These are phyloP conservation scores for Xylariaceae sp. DNA, from an alignment of 2,329 filamentous ascomycete species.

Conservation along the genomic window DNA sequence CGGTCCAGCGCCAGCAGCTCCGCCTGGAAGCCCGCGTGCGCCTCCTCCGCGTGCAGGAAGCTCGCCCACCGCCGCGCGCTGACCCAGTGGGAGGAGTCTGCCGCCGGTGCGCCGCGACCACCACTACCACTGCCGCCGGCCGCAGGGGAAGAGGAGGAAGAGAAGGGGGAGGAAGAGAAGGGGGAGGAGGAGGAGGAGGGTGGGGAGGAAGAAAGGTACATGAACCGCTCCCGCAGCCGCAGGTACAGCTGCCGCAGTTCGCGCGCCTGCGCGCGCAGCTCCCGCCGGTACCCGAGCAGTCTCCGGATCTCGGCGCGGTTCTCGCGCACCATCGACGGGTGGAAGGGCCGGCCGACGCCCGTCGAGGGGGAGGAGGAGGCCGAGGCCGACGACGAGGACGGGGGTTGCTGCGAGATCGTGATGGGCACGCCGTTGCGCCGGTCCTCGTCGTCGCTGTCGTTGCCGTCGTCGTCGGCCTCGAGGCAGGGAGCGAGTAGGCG, in stretches of 20 bases:
- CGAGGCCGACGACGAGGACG: not conserved
- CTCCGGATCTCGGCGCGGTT: constrained; percentile 1
- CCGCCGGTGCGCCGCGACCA: too few relatives aligned
- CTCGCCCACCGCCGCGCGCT: not conserved
- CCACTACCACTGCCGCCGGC: too few relatives aligned
- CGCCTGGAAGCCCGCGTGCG: not conserved
- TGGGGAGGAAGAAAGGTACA: too few relatives aligned
- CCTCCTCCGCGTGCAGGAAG: constrained; percentile 1
- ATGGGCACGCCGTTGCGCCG: constrained; percentile 1
- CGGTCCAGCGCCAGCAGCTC: constrained; percentile 1
- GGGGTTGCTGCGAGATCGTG: not conserved
- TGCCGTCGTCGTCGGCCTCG: not conserved
- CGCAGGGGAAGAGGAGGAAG: too few relatives aligned
- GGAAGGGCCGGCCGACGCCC: not conserved
- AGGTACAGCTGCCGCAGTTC: not conserved
- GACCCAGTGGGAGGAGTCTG: constrained; percentile 1
- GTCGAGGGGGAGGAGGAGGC: not conserved
- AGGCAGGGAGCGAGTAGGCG: not conserved
- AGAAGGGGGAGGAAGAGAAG: too few relatives aligned
- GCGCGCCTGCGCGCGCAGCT: not conserved
- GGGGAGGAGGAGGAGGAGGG: too few relatives aligned
- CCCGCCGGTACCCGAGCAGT: not conserved
- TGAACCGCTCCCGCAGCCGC: not conserved
- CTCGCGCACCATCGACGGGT: not conserved
- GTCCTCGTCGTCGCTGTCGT: constrained; percentile 6